These are phyloP conservation scores for Solanum tacnaense DNA, from an alignment of 257 asterid species.

Conservation along the genomic window DNA sequence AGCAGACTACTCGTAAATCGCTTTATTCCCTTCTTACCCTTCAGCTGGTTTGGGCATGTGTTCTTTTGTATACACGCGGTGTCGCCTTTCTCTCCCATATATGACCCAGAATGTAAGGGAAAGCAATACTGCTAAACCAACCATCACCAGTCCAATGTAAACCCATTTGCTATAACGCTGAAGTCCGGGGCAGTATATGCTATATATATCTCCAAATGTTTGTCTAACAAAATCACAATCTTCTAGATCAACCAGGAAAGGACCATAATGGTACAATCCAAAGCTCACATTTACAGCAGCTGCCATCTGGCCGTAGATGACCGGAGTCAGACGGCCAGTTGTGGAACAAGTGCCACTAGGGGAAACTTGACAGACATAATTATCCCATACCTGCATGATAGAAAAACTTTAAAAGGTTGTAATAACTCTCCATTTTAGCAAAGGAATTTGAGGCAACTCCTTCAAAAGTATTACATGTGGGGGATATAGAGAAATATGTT, in stretches of 20 bases:
- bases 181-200: constrained; percentile 52
- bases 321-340: constrained; percentile 69
- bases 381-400: constrained; percentile 53
- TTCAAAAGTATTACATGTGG: not conserved
- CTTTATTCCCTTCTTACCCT: constrained; percentile 25
- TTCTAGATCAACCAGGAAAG: constrained; percentile 56
- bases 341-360: constrained; percentile 45
- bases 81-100: constrained; percentile 76
- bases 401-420: not conserved
- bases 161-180: constrained; percentile 38
- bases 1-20: not conserved
- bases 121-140: constrained; percentile 58
- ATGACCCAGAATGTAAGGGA: constrained; percentile 77
- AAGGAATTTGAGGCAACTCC: not conserved
- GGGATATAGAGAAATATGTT: not conserved
- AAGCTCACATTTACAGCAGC: constrained; percentile 61
- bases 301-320: constrained; percentile 49
- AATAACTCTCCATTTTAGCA: not conserved
- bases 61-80: constrained; percentile 56
- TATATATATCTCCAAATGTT: constrained; percentile 43
- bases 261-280: constrained; percentile 51
- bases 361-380: constrained; percentile 56
- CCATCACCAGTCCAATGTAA: constrained; percentile 61
- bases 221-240: constrained; percentile 70
- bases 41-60: constrained; percentile 10